Conservation (phyloP, 1,139 yeast species). For the Taphrina sp. region DNA sequence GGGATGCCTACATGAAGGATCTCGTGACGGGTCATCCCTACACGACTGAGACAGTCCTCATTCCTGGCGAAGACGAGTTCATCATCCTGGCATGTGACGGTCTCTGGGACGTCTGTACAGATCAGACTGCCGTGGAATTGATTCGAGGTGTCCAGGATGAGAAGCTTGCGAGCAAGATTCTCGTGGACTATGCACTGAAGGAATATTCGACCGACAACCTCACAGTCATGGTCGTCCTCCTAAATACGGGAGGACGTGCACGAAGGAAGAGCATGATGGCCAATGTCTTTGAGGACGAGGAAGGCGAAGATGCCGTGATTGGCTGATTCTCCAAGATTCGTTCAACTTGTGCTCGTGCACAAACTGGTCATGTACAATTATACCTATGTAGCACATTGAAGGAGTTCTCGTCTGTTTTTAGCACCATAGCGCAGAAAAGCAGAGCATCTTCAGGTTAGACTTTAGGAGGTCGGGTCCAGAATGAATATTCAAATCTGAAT, state of each 20-base stretch:
- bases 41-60: conserved; percentile 80
- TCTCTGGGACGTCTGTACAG: conserved; percentile 87
- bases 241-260: conserved; percentile 39
- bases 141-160: conserved; percentile 60
- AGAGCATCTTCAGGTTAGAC: too few relatives aligned
- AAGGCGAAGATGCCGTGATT: conserved; percentile 11
- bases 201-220: conserved; percentile 85
- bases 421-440: too few relatives aligned
- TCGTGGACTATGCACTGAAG: conserved; percentile 75
- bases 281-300: conserved; percentile 22
- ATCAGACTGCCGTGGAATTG: conserved; percentile 73
- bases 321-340: too few relatives aligned
- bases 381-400: too few relatives aligned
- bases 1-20: conserved; percentile 91
- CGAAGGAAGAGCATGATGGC: neutral
- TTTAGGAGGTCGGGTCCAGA: too few relatives aligned
- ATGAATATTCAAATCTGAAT: too few relatives aligned
- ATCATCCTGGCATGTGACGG: conserved; percentile 92
- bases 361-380: too few relatives aligned
- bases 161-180: conserved; percentile 61
- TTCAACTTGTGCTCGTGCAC: too few relatives aligned
- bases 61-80: conserved; percentile 59
- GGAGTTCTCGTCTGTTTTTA: too few relatives aligned
- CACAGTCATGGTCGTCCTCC: conserved; percentile 81
- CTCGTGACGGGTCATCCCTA: conserved; percentile 88